These are phyloP conservation scores for Daedaleopsis sinensis DNA, from an alignment of 768 basidiomycete species.

Conservation along the genomic window DNA sequence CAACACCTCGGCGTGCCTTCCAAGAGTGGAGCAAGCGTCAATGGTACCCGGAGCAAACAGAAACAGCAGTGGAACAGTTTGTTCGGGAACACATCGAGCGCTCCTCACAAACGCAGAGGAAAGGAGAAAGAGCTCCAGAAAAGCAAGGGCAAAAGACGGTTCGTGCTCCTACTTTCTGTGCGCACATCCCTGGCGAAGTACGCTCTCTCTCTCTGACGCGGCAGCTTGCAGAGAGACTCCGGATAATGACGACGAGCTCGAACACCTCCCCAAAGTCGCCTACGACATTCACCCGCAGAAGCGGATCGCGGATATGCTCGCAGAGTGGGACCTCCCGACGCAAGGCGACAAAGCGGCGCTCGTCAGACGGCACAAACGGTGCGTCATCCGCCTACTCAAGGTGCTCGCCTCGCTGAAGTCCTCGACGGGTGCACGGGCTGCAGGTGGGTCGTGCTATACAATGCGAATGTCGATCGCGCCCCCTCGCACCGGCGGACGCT, in stretches of 20 bases:
- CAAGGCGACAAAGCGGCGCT: slow-evolving; percentile 54
- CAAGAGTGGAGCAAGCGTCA: slow-evolving; percentile 18
- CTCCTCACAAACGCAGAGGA: slow-evolving; percentile 8
- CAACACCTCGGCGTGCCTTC: slow-evolving; percentile 25
- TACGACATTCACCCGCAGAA: slow-evolving; percentile 68
- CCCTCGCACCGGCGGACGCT: slow-evolving; percentile 46
- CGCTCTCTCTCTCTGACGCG: slow-evolving; percentile 20
- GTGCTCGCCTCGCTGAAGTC: slow-evolving; percentile 2
- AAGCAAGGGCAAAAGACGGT: slow-evolving; percentile 19
- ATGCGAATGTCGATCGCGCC: slow-evolving; percentile 70
- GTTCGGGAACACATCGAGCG: slow-evolving; percentile 19
- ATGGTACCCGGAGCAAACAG: slow-evolving; percentile 40
- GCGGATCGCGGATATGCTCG: slow-evolving; percentile 57
- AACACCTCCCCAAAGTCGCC: slow-evolving; percentile 62
- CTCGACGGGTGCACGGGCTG: background rate
- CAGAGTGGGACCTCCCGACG: slow-evolving; percentile 50
- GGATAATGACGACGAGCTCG: slow-evolving; percentile 39
- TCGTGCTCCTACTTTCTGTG: background rate
- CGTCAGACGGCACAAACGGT: slow-evolving; percentile 65
- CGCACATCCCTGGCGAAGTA: background rate
- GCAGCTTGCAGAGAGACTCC: slow-evolving; percentile 13
- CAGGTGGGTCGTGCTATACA: slow-evolving; percentile 73
- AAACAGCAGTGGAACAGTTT: slow-evolving; percentile 30
- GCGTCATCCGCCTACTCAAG: slow-evolving; percentile 15
- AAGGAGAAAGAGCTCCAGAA: slow-evolving; percentile 19